phyloP scores from a whole-genome alignment of 1,284 basidiomycete species.

The Austropuccinia psidii region DNA sequence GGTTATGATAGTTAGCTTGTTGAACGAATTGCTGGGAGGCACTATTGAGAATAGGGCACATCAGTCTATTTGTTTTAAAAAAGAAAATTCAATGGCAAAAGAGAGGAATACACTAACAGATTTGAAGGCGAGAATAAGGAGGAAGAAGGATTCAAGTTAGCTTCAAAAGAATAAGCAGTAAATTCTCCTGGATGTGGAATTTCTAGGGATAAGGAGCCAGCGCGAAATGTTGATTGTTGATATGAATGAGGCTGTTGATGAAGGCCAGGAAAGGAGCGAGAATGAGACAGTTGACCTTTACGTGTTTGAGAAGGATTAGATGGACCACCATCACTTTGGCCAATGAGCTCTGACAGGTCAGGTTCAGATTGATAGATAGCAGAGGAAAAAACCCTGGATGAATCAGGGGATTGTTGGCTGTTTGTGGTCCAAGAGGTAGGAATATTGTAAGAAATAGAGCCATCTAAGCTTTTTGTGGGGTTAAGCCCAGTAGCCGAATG shows the following conservation, averaged over 20 bases:
- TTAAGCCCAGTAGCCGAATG: not conserved
- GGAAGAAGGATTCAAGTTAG: slow-evolving; percentile 14
- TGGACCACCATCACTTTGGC: not conserved
- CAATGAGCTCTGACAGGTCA: not conserved
- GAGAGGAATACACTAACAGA: not conserved
- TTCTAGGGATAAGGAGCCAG: slow-evolving; percentile 17
- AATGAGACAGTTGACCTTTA: slow-evolving; percentile 28
- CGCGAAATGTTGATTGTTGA: not conserved
- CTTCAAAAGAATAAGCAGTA: slow-evolving; percentile 28
- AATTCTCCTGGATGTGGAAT: slow-evolving; percentile 28
- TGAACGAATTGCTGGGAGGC: not conserved
- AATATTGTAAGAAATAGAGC: too few species aligned
- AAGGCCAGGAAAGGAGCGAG: slow-evolving; percentile 30
- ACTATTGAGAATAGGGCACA: not conserved
- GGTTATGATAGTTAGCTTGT: slow-evolving; percentile 6
- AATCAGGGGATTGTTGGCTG: not conserved
- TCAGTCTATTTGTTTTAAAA: not conserved
- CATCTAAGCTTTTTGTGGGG: not conserved
- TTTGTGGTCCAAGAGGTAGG: slow-evolving; percentile 1
- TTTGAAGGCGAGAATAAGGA: not conserved
- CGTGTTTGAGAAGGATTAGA: not conserved
- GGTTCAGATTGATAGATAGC: not conserved
- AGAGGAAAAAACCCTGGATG: not conserved
- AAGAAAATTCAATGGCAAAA: not conserved
- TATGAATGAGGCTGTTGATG: not conserved